Percentiles rank a stretch among this genome's conserved stretches.
These are phyloP conservation scores for Candida pseudofarinosa DNA, from an alignment of 805 yeast species.

Conservation along the genomic window DNA sequence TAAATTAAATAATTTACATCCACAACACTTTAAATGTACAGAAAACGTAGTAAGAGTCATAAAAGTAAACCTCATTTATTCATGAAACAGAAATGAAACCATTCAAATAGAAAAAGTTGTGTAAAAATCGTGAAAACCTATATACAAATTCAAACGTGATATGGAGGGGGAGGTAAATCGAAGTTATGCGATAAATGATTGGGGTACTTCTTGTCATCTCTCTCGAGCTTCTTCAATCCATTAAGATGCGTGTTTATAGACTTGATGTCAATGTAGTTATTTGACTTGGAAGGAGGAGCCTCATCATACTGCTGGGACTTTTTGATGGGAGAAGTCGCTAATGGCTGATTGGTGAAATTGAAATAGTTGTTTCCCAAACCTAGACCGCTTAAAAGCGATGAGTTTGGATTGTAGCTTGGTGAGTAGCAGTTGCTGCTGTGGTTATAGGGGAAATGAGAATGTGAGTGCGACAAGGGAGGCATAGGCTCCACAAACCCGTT, in stretches of 20 bases:
- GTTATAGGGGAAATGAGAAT: conserved; percentile 17
- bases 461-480: conserved; percentile 14
- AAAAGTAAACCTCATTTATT: too few species aligned
- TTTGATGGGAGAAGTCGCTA: conserved; percentile 27
- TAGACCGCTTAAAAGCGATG: conserved; percentile 22
- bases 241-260: conserved; percentile 4
- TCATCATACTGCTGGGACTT: conserved; percentile 3
- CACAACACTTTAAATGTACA: too few species aligned
- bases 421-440: conserved; percentile 15
- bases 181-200: neutral
- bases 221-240: conserved; percentile 13
- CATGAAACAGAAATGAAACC: neutral
- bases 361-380: conserved; percentile 39
- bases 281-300: conserved; percentile 13
- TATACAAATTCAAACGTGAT: conserved; percentile 12
- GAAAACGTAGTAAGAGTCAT: too few species aligned
- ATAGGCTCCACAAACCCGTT: neutral
- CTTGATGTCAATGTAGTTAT: conserved; percentile 24
- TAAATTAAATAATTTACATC: too few species aligned
- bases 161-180: conserved; percentile 24
- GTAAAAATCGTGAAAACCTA: neutral
- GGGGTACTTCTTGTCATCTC: conserved; percentile 6
- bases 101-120: too few species aligned
- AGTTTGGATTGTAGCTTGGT: conserved; percentile 3
- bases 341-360: conserved; percentile 22